Evolutionary conservation across 805 yeast species (phyloP).

Genomic region (Wickerhamiella shivajii): DNA sequence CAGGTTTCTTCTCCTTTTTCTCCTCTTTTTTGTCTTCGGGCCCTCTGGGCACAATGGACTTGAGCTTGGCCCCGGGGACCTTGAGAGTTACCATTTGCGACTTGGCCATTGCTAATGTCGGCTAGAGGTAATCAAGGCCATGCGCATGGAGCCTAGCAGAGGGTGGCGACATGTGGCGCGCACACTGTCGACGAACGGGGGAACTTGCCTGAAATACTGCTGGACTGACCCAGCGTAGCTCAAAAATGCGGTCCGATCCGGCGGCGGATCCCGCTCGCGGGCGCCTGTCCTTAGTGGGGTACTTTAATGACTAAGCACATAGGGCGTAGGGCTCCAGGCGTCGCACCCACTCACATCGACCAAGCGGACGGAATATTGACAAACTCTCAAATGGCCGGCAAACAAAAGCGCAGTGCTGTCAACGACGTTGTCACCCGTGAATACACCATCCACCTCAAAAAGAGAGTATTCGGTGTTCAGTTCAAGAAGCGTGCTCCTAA

Average conservation of each 20-base stretch:
- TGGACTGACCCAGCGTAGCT: too few species aligned
- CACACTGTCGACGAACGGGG: too few species aligned
- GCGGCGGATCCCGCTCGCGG: too few species aligned
- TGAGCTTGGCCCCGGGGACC: conserved; percentile 4
- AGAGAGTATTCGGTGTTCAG: conserved; percentile 96
- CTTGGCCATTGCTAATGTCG: too few species aligned
- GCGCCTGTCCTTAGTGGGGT: too few species aligned
- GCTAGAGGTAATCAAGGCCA: too few species aligned
- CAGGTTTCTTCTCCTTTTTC: neutral
- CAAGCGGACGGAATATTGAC: neutral
- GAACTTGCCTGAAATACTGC: too few species aligned
- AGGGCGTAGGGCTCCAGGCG: too few species aligned
- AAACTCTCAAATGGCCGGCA: conserved; percentile 27
- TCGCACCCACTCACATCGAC: conserved; percentile 1
- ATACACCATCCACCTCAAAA: conserved; percentile 99
- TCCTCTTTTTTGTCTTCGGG: conserved; percentile 3
- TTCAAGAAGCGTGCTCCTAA: conserved; percentile 99
- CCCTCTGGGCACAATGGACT: neutral
- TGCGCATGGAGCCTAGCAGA: too few species aligned
- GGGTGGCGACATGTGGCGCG: too few species aligned
- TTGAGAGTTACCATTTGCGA: conserved; percentile 9
- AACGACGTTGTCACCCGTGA: conserved; percentile 99
- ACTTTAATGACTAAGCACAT: too few species aligned
- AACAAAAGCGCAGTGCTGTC: conserved; percentile 46
- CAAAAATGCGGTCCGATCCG: too few species aligned